A percentile compares a stretch with the other conserved stretches of the same genome.
phyloP scores from a whole-genome alignment of 306 rosid genomes.

The Fagus crenata region DNA sequence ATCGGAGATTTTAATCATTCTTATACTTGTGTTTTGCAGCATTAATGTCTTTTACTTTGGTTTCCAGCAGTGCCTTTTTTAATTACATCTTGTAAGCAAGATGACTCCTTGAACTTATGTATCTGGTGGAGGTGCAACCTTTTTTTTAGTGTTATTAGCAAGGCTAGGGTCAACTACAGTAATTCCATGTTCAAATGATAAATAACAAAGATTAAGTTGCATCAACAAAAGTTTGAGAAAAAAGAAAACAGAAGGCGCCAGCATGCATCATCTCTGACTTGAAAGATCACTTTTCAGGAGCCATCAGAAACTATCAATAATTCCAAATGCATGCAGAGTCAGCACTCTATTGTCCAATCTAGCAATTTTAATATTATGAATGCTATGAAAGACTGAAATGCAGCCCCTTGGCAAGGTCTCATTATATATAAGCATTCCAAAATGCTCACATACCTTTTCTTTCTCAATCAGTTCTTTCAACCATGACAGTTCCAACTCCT shows the following conservation, averaged over 20 bases:
- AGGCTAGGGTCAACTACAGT: no score
- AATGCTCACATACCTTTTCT: conserved; percentile 66
- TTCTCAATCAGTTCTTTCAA: conserved; percentile 78
- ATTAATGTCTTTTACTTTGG: neutral
- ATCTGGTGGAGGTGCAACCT: neutral
- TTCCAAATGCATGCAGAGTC: neutral
- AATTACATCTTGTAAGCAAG: neutral
- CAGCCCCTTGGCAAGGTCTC: conserved; percentile 14
- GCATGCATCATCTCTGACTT: neutral
- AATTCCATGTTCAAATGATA: neutral
- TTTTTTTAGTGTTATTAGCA: neutral
- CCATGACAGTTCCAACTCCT: conserved; percentile 75
- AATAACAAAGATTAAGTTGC: neutral
- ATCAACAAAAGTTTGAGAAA: neutral
- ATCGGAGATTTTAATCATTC: neutral
- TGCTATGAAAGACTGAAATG: neutral
- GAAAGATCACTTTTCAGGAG: neutral
- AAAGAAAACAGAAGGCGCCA: neutral
- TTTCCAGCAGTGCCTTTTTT: neutral
- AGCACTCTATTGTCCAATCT: neutral
- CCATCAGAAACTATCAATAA: neutral
- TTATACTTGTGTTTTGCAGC: neutral
- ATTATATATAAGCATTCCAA: conserved; percentile 16
- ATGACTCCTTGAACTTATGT: neutral
- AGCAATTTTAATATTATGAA: conserved; percentile 5